phyloP scores from a whole-genome alignment of 345 rosid genomes.

The Pistacia integerrima region DNA sequence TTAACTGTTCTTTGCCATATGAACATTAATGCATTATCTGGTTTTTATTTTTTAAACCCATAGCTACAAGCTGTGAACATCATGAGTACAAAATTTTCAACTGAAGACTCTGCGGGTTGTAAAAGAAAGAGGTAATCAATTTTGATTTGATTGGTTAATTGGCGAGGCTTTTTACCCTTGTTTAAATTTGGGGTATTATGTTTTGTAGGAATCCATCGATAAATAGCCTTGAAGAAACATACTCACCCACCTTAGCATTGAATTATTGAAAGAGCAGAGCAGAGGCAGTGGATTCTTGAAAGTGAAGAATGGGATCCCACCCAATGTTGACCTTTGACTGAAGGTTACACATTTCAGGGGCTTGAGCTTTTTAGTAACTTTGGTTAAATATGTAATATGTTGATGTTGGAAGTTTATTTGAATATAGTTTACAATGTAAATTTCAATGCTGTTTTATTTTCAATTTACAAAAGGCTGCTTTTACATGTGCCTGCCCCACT shows the following conservation, averaged over 20 bases:
- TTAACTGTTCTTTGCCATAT: too few relatives aligned
- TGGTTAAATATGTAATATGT: too few relatives aligned
- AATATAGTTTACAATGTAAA: too few relatives aligned
- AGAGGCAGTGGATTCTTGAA: background rate
- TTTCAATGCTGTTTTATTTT: background rate
- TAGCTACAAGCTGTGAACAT: background rate
- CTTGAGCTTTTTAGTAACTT: background rate
- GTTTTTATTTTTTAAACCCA: background rate
- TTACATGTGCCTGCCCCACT: too few relatives aligned
- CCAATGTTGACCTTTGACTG: background rate
- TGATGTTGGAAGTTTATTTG: too few relatives aligned
- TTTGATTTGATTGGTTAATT: background rate
- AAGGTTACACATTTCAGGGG: background rate
- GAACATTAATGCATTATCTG: background rate
- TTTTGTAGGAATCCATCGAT: conserved; percentile 12
- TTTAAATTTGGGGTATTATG: background rate
- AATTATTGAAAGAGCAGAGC: background rate
- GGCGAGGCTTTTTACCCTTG: background rate
- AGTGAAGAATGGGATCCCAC: background rate
- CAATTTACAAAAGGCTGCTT: too few relatives aligned
- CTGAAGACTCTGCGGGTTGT: background rate
- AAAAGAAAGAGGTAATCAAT: conserved; percentile 11
- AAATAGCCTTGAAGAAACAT: background rate
- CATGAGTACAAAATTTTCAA: background rate
- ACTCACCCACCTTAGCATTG: conserved; percentile 1